Evolutionary conservation across 1,284 basidiomycete genomes (phyloP), one percentile per base, ranked within the genome.

Genomic region (Sporisorium sorghi): DNA sequence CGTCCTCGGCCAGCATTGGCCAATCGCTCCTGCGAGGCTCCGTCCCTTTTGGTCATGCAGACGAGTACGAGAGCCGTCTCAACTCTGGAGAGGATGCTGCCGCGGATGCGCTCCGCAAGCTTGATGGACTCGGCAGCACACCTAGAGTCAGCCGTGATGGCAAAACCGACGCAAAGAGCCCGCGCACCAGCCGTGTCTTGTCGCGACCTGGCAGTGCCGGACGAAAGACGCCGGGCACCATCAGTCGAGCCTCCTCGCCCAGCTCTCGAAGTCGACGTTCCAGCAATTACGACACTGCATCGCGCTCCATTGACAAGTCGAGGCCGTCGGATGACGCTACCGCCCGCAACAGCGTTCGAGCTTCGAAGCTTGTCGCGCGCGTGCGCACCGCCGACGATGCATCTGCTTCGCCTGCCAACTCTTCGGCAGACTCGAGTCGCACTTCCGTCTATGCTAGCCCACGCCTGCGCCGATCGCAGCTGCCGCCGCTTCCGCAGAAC

Each of bases 41-140:
- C 21, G 48, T 81, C 6, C 78, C 76, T 5, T 68, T 81, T 11
- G 77, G 75, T 8, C 59, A 67, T 37, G 66, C 73, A 14, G 77
- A 79, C 24, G 73, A 78, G 23, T 77, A 70, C 37, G 72, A 69
- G 35, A 65, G 64, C 39, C 59, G 69, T 24, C 67, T 76, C 53
- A 54, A 75, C 52, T 53, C 77, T 68, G 69, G 92, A 9, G 75
- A 96, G 79, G 91, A 93, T 69, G 91, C 91, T 17, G 95, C 96
- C 2, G 91, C 90, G 4, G 94, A 97, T 81, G 93, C 93, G 5
- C 87, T 99, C 51, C 90, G 95, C 58, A 97, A 97, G 85, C 86
- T 99, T 24, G 97, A 99, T 80, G 96, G 96, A 0, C 85, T 98
- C 14, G 89, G 90, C 4, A 90, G 89, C 7, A 93, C 74, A 43